phyloP scores from a whole-genome alignment of 139 green algal genomes.

The Tetradesmus lagerheimii region DNA sequence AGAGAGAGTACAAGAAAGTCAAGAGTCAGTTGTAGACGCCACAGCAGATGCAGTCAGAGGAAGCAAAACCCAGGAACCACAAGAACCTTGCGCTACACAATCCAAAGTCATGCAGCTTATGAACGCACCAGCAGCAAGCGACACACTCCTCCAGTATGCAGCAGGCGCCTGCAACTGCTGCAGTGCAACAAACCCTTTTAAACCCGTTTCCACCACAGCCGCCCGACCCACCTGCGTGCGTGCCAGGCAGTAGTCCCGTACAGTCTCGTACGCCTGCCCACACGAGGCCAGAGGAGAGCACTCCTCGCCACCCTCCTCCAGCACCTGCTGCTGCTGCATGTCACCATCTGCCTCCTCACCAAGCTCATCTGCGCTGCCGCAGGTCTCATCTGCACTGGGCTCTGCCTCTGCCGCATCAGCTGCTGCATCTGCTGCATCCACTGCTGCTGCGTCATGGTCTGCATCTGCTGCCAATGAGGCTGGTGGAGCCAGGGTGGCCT shows the following conservation, averaged over 20 bases:
- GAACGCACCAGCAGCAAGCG: too few relatives aligned
- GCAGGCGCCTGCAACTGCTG: too few relatives aligned
- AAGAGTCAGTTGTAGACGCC: too few relatives aligned
- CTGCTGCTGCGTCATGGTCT: too few relatives aligned
- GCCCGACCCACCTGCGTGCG: background rate
- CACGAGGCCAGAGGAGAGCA: background rate
- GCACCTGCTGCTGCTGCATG: background rate
- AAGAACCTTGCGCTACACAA: too few relatives aligned
- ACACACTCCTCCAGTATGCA: too few relatives aligned
- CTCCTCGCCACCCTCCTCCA: background rate
- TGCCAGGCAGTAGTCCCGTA: slow-evolving; percentile 31
- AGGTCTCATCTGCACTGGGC: background rate
- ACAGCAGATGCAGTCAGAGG: background rate
- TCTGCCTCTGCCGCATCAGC: background rate
- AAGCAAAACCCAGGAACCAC: background rate
- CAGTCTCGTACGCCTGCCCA: slow-evolving; percentile 26
- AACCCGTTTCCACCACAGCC: background rate
- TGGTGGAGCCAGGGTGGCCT: background rate
- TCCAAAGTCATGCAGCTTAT: too few relatives aligned
- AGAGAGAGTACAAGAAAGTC: too few relatives aligned
- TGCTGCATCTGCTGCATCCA: background rate
- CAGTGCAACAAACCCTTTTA: too few relatives aligned
- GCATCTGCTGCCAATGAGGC: background rate
- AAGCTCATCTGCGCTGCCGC: slow-evolving; percentile 1
- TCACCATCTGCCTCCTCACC: background rate